A percentile compares a stretch with the other conserved stretches of the same genome.
These are phyloP conservation scores for Chenopodium quinoa DNA, from an alignment of 148 eudicot species.

Conservation along the genomic window DNA sequence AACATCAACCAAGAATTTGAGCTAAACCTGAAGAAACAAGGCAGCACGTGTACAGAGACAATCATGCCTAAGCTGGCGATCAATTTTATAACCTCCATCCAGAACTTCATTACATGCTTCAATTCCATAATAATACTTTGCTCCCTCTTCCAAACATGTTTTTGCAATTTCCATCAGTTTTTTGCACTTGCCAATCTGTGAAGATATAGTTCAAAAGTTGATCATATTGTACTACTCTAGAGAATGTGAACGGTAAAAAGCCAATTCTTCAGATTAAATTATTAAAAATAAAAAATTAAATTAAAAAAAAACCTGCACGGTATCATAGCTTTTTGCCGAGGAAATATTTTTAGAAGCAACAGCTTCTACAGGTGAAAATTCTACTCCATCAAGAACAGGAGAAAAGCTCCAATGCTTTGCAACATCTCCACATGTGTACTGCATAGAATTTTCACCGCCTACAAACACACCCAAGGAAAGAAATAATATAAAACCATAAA, in stretches of 20 bases:
- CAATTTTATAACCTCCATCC: slow-evolving; percentile 65
- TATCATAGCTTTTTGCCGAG: slow-evolving; percentile 34
- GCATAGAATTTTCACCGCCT: slow-evolving; percentile 57
- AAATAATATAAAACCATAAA: not conserved
- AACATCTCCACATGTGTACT: slow-evolving; percentile 76
- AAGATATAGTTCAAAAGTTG: slow-evolving; percentile 8
- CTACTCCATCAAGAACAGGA: slow-evolving; percentile 48
- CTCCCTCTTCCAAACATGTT: slow-evolving; percentile 57
- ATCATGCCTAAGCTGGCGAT: slow-evolving; percentile 62
- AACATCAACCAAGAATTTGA: slow-evolving; percentile 14
- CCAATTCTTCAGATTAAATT: too few relatives aligned
- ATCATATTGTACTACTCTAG: slow-evolving; percentile 11
- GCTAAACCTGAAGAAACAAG: slow-evolving; percentile 78
- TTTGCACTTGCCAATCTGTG: slow-evolving; percentile 72
- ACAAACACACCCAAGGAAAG: slow-evolving; percentile 1
- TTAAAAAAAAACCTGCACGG: slow-evolving; percentile 40
- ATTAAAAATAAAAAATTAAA: too few relatives aligned
- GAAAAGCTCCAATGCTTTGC: slow-evolving; percentile 45
- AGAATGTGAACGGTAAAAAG: not conserved
- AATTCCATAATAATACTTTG: slow-evolving; percentile 62
- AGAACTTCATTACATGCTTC: slow-evolving; percentile 94
- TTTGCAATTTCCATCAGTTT: slow-evolving; percentile 69
- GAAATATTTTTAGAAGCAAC: slow-evolving; percentile 34
- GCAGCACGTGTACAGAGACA: slow-evolving; percentile 87
- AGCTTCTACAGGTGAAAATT: slow-evolving; percentile 38